Percentiles rank a stretch among this genome's conserved stretches.
Evolutionary conservation across 257 asterid species (phyloP).

Genomic region (Osmanthus fragrans): DNA sequence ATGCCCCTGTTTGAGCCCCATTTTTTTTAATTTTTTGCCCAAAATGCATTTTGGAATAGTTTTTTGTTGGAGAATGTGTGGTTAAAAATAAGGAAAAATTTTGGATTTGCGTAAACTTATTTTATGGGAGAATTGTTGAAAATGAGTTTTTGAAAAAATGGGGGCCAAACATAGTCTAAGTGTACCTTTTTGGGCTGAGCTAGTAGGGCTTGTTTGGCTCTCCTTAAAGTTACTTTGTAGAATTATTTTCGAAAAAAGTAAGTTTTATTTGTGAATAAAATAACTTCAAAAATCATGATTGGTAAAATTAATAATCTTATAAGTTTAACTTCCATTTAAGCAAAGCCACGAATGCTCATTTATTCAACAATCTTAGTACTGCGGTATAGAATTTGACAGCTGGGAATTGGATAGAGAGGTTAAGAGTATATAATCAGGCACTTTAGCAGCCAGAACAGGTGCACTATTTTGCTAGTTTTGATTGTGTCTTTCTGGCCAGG

Average conservation of each 20-base stretch:
- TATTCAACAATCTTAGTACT: not conserved
- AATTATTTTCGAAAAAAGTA: not conserved
- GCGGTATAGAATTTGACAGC: not conserved
- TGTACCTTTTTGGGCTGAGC: not conserved
- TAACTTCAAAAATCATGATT: not conserved
- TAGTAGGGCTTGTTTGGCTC: not conserved
- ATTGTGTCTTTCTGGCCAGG: slow-evolving; percentile 49
- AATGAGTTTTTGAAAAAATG: too few species aligned
- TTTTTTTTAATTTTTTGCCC: too few species aligned
- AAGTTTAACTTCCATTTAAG: not conserved
- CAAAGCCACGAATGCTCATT: not conserved
- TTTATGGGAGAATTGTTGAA: too few species aligned
- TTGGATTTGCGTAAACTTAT: too few species aligned
- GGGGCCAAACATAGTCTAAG: too few species aligned
- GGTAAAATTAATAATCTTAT: not conserved
- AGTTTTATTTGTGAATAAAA: not conserved
- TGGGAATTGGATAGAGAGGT: not conserved
- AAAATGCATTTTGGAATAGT: too few species aligned
- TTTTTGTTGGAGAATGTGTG: too few species aligned
- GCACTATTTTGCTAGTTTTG: slow-evolving; percentile 24
- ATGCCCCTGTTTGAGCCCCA: not conserved
- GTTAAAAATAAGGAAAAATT: too few species aligned
- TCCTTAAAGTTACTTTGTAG: not conserved
- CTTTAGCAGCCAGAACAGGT: slow-evolving; percentile 12
- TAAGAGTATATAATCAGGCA: not conserved